These are phyloP conservation scores for Eragrostis curvula DNA, from an alignment of 176 grass and related monocot species.

Conservation along the genomic window DNA sequence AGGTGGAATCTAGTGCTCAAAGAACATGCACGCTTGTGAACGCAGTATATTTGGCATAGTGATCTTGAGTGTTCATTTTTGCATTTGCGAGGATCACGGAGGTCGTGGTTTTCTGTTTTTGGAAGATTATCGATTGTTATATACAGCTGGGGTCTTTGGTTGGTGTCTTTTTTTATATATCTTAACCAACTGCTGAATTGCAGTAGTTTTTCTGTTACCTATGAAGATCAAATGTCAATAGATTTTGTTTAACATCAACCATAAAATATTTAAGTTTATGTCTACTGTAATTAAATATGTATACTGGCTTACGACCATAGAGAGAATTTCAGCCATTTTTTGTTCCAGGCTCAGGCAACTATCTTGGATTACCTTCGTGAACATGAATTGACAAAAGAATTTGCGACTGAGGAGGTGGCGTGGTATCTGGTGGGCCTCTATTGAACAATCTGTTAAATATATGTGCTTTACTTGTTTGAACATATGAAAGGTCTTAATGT, in stretches of 20 bases:
- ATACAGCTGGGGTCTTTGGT: background rate
- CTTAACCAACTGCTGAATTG: background rate
- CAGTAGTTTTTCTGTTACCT: background rate
- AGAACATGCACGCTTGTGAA: background rate
- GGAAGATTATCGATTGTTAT: background rate
- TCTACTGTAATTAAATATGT: no score
- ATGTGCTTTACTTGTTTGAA: conserved; percentile 25
- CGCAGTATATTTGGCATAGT: background rate
- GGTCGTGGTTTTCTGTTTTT: background rate
- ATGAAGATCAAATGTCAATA: background rate
- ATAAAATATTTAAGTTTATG: background rate
- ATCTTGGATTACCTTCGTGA: conserved; percentile 71
- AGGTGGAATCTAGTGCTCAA: no score
- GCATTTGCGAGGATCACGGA: background rate
- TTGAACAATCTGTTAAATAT: conserved; percentile 36
- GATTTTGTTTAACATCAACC: conserved; percentile 1
- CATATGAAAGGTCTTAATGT: conserved; percentile 26
- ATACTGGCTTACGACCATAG: background rate
- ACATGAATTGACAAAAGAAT: conserved; percentile 75
- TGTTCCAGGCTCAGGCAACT: conserved; percentile 74
- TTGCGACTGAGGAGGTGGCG: conserved; percentile 78
- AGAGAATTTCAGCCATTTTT: conserved; percentile 20
- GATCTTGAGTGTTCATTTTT: background rate
- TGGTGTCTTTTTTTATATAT: background rate
- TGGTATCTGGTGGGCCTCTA: conserved; percentile 80